Evolutionary conservation across 2,329 filamentous ascomycete species (phyloP), one percentile per base, ranked within the genome.

Genomic region (Microcera coccophila): DNA sequence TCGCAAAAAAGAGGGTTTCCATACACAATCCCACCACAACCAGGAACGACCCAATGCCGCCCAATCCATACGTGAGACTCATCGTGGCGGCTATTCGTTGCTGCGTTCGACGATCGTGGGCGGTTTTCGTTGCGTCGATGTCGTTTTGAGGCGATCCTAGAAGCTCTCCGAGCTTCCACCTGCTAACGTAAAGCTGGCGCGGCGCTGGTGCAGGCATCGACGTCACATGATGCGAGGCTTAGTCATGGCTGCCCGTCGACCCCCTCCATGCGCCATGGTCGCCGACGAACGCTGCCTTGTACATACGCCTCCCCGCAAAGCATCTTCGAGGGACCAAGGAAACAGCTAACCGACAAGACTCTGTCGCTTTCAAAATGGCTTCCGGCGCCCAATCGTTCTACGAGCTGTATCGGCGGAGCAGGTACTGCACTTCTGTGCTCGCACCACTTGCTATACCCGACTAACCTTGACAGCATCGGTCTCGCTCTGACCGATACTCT

Each of bases 381-480:
- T 67, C 71, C 36, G 69, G 65, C 48, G 68, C 66, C 50, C 76
- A 80, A 65, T 77, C 77, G 24, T 84, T 78, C 74, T 98, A 97
- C 70, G 93, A 98, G 80, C 84, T 98, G 63, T 98, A 98, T 70
- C 88, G 93, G 61, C 85, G 90, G 74, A 95, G 90, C 82, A 97
- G 91, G 93, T 97, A 88, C 68, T 69, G 38, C 37, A 48, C 47
- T 44, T 48, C 49, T 42, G 51, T 54, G 56, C 55, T 53, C 49
- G 52, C 45, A 46, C 50, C 48, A 18, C 18, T 57, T 65, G 62
- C 62, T 53, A 57, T 44, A 50, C 45, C 42, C 49, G 19, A 32
- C 39, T 43, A 39, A 38, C 34, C 50, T 36, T 50, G 43, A 47
- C 67, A 98, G 93, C 70, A 89, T 98, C 72, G 93, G 93, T 58